phyloP scores from a whole-genome alignment of 345 rosid genomes.

The Microcos paniculata region DNA sequence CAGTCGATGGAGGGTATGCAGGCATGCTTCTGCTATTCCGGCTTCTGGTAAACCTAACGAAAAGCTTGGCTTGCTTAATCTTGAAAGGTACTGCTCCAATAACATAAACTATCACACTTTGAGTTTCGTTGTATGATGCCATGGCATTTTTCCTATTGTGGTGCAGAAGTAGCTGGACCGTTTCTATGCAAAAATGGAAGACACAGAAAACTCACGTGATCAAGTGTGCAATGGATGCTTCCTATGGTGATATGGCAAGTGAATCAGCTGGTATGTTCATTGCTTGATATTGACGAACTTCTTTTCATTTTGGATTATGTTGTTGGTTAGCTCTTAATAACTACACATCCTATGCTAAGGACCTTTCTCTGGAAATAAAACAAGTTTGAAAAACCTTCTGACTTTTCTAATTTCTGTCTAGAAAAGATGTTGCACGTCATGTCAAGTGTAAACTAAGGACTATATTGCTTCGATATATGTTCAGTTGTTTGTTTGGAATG shows the following conservation, averaged over 20 bases:
- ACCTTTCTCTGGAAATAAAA: not conserved
- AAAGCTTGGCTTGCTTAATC: slow-evolving; percentile 22
- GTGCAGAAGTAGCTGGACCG: slow-evolving; percentile 28
- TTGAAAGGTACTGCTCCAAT: slow-evolving; percentile 42
- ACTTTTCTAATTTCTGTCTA: not conserved
- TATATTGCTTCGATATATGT: not conserved
- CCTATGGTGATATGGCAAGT: slow-evolving; percentile 60
- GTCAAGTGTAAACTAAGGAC: not conserved
- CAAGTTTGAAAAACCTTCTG: not conserved
- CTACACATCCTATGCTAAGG: not conserved
- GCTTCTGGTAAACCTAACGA: slow-evolving; percentile 23
- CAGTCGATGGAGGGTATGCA: slow-evolving; percentile 25
- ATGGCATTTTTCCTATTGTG: slow-evolving; percentile 8
- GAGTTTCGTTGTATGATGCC: not conserved
- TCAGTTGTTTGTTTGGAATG: not conserved
- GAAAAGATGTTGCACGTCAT: slow-evolving; percentile 10
- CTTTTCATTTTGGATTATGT: not conserved
- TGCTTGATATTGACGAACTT: not conserved
- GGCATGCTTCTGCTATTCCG: slow-evolving; percentile 33
- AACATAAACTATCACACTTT: not conserved
- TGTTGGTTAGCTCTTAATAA: not conserved
- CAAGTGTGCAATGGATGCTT: slow-evolving; percentile 74
- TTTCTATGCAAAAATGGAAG: slow-evolving; percentile 34
- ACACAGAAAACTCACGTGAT: slow-evolving; percentile 26
- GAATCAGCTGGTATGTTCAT: slow-evolving; percentile 44